Evolutionary conservation across 306 rosid genomes (phyloP), one percentile per base, ranked within the genome.

Genomic region (Begonia fuchsioides): DNA sequence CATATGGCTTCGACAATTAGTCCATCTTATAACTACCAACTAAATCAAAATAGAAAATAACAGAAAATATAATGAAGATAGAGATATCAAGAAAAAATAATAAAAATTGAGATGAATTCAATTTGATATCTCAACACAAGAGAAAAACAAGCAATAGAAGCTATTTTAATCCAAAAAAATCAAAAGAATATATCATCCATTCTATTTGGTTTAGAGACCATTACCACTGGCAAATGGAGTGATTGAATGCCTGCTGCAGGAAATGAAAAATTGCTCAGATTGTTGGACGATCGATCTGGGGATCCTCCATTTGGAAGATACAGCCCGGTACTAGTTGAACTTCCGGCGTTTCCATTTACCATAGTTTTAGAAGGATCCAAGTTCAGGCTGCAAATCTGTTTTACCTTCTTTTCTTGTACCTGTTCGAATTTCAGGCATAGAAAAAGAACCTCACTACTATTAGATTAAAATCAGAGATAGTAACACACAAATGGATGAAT

Each of bases 201-300:
- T 26, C 35, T 26, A 26, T 26, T 26, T 26, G 35, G 64, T 54
- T 41, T 41, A 41, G 12, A n/a, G 3, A 41, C 45, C 56, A 68
- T 72, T 75, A 80, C 84, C 80, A 69, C 62, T 18, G 90, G 84
- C 58, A 80, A 67, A 46, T 44, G 80, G 38, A 80, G 65, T 52
- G 81, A 58, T 32, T 51, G 58, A 11, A 62, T 26, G 47, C 60
- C 67, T 26, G 63, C 79, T 18, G 61, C 9, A 39, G 78, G 72
- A 54, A 59, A 50, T 68, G 56, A 64, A 44, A 53, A 43, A 43
- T 62, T 71, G 66, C 60, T 66, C 14, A 58, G 58, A 56, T 49
- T 41, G 47, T 54, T 17, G 32, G 32, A 15, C 17, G 63, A 40
- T 18, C 58, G 70, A 14, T 61, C 78, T 51, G 62, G 65, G 56